These are phyloP conservation scores for Leccinum pellstonianum DNA, from an alignment of 768 basidiomycete genomes.

Conservation along the genomic window DNA sequence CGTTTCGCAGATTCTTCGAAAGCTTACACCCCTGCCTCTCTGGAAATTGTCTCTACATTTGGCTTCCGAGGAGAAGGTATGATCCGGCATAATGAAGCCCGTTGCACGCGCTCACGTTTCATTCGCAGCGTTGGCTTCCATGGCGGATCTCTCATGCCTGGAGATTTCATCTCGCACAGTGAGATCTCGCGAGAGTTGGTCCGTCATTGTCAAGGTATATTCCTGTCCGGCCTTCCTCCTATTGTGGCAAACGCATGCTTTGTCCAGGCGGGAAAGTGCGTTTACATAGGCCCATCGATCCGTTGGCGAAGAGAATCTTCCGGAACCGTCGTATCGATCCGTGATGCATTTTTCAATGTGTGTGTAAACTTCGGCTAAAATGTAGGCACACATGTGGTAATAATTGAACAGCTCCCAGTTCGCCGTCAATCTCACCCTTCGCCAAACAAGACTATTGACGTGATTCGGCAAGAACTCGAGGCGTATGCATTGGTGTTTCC, in stretches of 20 bases:
- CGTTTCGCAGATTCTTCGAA: constrained; percentile 68
- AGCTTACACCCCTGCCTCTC: constrained; percentile 48
- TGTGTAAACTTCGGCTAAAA: constrained; percentile 23
- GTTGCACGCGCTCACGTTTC: constrained; percentile 10
- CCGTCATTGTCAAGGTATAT: constrained; percentile 73
- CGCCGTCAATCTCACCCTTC: constrained; percentile 71
- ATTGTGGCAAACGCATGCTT: not conserved
- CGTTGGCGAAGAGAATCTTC: constrained; percentile 70
- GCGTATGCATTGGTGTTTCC: constrained; percentile 72
- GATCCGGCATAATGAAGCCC: constrained; percentile 1
- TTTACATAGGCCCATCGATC: constrained; percentile 73
- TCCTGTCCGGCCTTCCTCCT: not conserved
- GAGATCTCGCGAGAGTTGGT: constrained; percentile 63
- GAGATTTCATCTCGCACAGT: constrained; percentile 80
- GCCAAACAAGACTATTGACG: constrained; percentile 56
- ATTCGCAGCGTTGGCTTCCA: constrained; percentile 63
- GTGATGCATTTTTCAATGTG: constrained; percentile 91
- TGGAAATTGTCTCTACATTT: constrained; percentile 62
- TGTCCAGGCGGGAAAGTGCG: constrained; percentile 55
- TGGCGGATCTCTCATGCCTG: too few relatives aligned
- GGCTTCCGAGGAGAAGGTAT: constrained; percentile 94
- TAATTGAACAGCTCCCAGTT: constrained; percentile 63
- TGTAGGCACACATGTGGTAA: constrained; percentile 2
- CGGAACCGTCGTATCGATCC: constrained; percentile 81
- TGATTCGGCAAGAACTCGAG: constrained; percentile 72